Evolutionary conservation across 371 early-diverging fungal genomes (phyloP).

Genomic region (Haplosporangium sp.): DNA sequence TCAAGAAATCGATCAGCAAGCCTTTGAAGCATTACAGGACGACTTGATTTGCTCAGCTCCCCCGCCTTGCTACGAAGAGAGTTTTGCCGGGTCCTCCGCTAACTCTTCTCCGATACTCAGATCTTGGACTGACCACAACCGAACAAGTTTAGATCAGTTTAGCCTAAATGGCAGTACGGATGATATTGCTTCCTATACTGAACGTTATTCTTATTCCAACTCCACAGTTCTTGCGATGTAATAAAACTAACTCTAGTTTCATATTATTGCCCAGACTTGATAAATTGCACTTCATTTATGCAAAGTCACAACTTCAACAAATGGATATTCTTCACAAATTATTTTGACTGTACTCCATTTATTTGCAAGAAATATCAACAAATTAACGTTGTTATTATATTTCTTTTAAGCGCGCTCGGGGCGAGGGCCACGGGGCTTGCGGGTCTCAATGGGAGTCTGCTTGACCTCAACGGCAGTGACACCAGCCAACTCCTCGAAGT

Average conservation of each 20-base stretch:
- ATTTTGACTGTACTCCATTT: too few species aligned
- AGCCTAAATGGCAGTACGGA: slow-evolving; percentile 12
- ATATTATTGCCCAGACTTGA: too few species aligned
- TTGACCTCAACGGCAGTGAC: slow-evolving; percentile 70
- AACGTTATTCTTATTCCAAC: slow-evolving; percentile 17
- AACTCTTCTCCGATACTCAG: slow-evolving; percentile 9
- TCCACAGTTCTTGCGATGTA: slow-evolving; percentile 16
- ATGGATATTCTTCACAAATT: neutral
- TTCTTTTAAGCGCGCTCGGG: slow-evolving; percentile 52
- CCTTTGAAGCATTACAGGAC: slow-evolving; percentile 37
- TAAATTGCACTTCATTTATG: too few species aligned
- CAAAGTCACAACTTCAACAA: neutral
- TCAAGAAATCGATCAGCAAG: slow-evolving; percentile 34
- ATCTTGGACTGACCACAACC: neutral
- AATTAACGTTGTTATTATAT: slow-evolving; percentile 18
- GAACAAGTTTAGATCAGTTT: slow-evolving; percentile 14
- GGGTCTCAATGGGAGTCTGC: slow-evolving; percentile 53
- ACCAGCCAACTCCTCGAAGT: slow-evolving; percentile 89
- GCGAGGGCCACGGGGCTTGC: slow-evolving; percentile 56
- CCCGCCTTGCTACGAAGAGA: slow-evolving; percentile 34
- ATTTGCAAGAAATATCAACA: slow-evolving; percentile 22
- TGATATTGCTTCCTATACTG: slow-evolving; percentile 31
- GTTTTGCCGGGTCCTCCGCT: slow-evolving; percentile 6
- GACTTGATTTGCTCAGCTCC: slow-evolving; percentile 5
- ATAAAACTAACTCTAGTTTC: too few species aligned